Percentiles rank a stretch among this genome's conserved stretches.
Evolutionary conservation across 2,329 filamentous ascomycete species (phyloP).

Genomic region (Monosporascus sp.): DNA sequence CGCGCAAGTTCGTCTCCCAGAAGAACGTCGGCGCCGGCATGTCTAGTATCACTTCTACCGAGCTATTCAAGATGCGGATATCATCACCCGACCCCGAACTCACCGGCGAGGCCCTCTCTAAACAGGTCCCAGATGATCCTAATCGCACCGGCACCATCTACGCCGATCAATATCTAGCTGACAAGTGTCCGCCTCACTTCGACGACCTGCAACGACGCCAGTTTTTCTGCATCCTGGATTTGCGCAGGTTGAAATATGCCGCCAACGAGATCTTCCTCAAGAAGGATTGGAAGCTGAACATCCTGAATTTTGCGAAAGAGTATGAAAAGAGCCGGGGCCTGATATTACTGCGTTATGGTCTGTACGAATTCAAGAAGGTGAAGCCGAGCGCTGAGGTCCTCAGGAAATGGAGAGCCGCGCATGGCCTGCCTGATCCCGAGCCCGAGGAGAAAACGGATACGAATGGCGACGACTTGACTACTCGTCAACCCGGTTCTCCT

Average conservation of each 20-base stretch:
- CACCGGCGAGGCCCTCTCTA: slow-evolving; percentile 49
- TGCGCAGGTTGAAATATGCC: slow-evolving; percentile 56
- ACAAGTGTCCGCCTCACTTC: slow-evolving; percentile 52
- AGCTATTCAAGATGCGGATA: slow-evolving; percentile 55
- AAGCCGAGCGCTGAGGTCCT: slow-evolving; percentile 54
- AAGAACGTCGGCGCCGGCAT: slow-evolving; percentile 45
- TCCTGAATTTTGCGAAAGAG: slow-evolving; percentile 58
- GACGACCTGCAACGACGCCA: slow-evolving; percentile 56
- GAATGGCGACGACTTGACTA: slow-evolving; percentile 26
- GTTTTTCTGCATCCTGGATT: slow-evolving; percentile 59
- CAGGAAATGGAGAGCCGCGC: slow-evolving; percentile 52
- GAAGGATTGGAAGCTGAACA: slow-evolving; percentile 60
- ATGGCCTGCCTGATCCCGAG: slow-evolving; percentile 47
- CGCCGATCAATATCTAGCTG: slow-evolving; percentile 53
- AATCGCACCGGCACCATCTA: slow-evolving; percentile 51
- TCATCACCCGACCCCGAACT: slow-evolving; percentile 51
- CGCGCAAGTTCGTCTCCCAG: slow-evolving; percentile 23
- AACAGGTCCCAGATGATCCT: slow-evolving; percentile 48
- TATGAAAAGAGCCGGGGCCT: slow-evolving; percentile 59
- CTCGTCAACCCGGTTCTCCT: slow-evolving; percentile 27
- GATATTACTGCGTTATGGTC: slow-evolving; percentile 55
- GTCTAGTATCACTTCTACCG: slow-evolving; percentile 42
- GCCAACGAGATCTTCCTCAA: slow-evolving; percentile 55
- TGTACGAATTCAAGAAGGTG: slow-evolving; percentile 59
- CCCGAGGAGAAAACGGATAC: slow-evolving; percentile 34